Evolutionary conservation across 768 basidiomycete species (phyloP), one percentile per base, ranked within the genome.

Genomic region (Suillus decipiens): DNA sequence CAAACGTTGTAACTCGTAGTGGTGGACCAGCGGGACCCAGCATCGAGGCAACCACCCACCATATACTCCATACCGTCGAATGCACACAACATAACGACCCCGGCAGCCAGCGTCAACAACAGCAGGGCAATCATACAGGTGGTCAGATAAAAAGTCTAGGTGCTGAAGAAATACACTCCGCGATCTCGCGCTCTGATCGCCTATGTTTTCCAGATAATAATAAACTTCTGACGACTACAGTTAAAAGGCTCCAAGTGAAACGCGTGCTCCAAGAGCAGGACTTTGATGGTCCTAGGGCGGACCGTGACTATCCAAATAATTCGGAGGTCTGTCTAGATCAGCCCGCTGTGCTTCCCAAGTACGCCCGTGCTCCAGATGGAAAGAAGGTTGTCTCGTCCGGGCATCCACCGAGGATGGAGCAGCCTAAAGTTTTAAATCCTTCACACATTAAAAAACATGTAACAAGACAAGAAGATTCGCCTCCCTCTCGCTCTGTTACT

Each of bases 311-410:
- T 28, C 19, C 31, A 5, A 8, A 11, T 28, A 15, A 17, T 4
- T 10, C 10, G 10, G 37, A 56, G 15, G 11, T 12, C 6, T 53
- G 5, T 53, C 33, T 24, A 41, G 56, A 28, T 57, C 15, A 41
- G 24, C 17, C 39, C 10, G 39, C 39, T 28, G 28, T 39, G 19
- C 39, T 22, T 19, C 17, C 24, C 17, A 57, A 57, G 22, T 57
- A 57, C 11, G 37, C 56, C 39, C 56, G 56, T 57, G 39, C 56
- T 19, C 17, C 24, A 11, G 39, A 57, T 41, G 56, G 56, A 57
- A 57, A 41, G 39, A 57, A 57, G 11, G 2, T 57, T 10, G 56
- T 41, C 28, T 57, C 39, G 56, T 24, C 24, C 56, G 39, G 28
- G 10, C 10, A 57, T 28, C 24, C 24, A 57, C 39, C 56, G 10